Evolutionary conservation across 495 filamentous ascomycete species (phyloP).

Genomic region (Bombardia bombarda): DNA sequence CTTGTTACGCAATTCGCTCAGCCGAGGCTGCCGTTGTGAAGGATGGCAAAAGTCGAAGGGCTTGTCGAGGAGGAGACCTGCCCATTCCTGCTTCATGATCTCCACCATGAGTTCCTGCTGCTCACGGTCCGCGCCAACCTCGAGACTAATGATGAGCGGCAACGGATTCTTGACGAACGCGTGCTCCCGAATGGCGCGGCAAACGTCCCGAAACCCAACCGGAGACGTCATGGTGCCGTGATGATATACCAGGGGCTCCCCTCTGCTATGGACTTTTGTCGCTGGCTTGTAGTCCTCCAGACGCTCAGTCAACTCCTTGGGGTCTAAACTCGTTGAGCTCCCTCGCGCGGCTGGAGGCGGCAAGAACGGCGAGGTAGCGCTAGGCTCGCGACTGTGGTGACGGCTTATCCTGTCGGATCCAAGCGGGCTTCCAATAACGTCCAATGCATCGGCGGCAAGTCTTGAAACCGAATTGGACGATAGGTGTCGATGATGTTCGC

Average conservation of each 20-base stretch:
- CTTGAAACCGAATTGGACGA: slow-evolving; percentile 29
- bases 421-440: no score
- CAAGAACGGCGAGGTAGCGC: slow-evolving; percentile 13
- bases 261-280: slow-evolving; percentile 15
- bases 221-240: slow-evolving; percentile 75
- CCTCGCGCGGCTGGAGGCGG: slow-evolving; percentile 4
- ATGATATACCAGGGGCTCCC: slow-evolving; percentile 22
- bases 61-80: slow-evolving; percentile 58
- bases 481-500: slow-evolving; percentile 25
- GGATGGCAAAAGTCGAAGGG: slow-evolving; percentile 33
- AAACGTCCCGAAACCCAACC: slow-evolving; percentile 80
- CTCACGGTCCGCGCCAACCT: slow-evolving; percentile 72
- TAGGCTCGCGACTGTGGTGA: slow-evolving; percentile 30
- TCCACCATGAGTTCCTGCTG: slow-evolving; percentile 88
- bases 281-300: slow-evolving; percentile 16
- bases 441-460: slow-evolving; percentile 7
- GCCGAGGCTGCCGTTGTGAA: slow-evolving; percentile 54
- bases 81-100: slow-evolving; percentile 86
- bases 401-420: slow-evolving; percentile 19
- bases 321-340: slow-evolving; percentile 18
- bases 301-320: slow-evolving; percentile 14
- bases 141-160: slow-evolving; percentile 82
- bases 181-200: slow-evolving; percentile 66
- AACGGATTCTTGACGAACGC: slow-evolving; percentile 66
- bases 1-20: slow-evolving; percentile 63